Conservation (phyloP, 176 grass and related monocot genomes). For the Eragrostis nindensis region DNA sequence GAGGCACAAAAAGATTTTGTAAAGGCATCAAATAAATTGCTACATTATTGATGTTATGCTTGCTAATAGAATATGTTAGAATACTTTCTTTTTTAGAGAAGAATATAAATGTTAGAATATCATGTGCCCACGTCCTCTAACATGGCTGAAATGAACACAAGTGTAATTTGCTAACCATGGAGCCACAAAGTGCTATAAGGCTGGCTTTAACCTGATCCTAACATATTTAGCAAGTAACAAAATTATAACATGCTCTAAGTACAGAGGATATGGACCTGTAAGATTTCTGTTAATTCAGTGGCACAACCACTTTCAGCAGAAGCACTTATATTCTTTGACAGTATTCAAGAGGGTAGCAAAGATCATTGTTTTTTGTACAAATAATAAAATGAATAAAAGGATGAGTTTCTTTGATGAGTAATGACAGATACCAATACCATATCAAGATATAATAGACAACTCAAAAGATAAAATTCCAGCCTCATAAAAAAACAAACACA, state of each 20-base stretch:
- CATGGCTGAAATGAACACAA: not conserved
- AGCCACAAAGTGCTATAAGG: not conserved
- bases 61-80: not conserved
- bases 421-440: constrained; percentile 9
- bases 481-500: constrained; percentile 35
- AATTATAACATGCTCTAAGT: not conserved
- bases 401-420: constrained; percentile 10
- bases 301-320: constrained; percentile 4
- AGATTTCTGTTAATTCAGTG: not conserved
- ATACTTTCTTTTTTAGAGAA: not conserved
- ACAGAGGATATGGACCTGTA: not conserved
- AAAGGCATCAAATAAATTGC: not conserved
- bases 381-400: not conserved
- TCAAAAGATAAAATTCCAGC: constrained; percentile 44
- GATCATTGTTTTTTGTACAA: not conserved
- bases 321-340: not conserved
- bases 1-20: not conserved
- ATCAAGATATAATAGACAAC: constrained; percentile 27
- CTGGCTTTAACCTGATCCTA: not conserved
- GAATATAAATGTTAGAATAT: not conserved
- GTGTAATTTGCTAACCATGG: not conserved
- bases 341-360: not conserved
- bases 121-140: not conserved
- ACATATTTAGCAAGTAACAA: not conserved
- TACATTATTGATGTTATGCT: not conserved